Base-by-base conservation (phyloP, 768 basidiomycete genomes). In the Hygrocybe punicea region DNA sequence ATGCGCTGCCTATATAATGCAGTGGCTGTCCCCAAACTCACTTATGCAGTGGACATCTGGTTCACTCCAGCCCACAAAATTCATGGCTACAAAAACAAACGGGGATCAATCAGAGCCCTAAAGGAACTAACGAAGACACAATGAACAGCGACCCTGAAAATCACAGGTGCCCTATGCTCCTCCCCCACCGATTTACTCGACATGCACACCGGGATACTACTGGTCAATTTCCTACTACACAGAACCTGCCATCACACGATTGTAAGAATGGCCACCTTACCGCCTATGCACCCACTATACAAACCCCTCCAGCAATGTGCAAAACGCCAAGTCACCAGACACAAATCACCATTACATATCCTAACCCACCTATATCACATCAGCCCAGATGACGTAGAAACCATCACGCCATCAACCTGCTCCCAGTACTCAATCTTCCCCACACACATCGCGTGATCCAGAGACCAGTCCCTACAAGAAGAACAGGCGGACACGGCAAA, bases 21-120 rank as follows among this genome's bases (percentile, higher is more conserved):
- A 3, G 66, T 69, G 1, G 66, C 62, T 0, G 36, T 70, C 6
- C 69, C 68, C 1, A 65, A 66, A 21, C 59, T 71, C 46, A 60
- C 61, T 0, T 71, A 71, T 34, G 65, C 62, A 3, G 53, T 61
- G 0, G 68, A 69, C 16, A 36, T 67, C 0, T 71, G 64, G 65
- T 69, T 65, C 55, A 58, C 52, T 1, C 70, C 68, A 4, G 53
- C 49, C 0, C 14, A 37, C 19, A 34, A 34, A 16, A 16, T 23
- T 2, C 24, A 37, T 25, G 60, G 56, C 1, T 9, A 14, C 7
- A 55, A 57, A 21, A 52, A 37, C 7, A 52, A 40, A 7, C 25
- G 33, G 9, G 61, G 64, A 1, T 63, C 62, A 25, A 58, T 60
- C 4, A 50, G 37, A 7, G 57, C 60, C 13, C 10, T 61, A 10